These are phyloP conservation scores for Amphichorda felina DNA, from an alignment of 2,329 filamentous ascomycete genomes.

Conservation along the genomic window DNA sequence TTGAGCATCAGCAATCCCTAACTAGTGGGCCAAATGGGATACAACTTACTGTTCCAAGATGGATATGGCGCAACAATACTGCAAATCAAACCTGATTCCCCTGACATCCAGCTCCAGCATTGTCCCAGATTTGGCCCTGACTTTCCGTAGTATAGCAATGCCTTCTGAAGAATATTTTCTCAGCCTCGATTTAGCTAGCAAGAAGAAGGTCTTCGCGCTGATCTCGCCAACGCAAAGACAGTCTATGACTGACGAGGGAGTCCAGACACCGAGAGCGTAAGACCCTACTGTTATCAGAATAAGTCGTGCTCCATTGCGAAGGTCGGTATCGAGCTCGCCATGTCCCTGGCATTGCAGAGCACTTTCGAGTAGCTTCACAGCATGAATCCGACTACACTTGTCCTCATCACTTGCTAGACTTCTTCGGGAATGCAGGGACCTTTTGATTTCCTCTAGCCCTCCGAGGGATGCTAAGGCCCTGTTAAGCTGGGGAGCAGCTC, in stretches of 20 bases:
- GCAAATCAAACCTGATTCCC: constrained; percentile 49
- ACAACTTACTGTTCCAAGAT: constrained; percentile 36
- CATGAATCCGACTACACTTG: constrained; percentile 23
- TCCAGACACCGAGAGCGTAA: constrained; percentile 52
- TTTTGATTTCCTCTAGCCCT: constrained; percentile 20
- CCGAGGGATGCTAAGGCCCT: constrained; percentile 10
- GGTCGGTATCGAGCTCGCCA: constrained; percentile 3
- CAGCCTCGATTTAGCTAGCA: constrained; percentile 42
- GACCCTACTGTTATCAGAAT: constrained; percentile 53
- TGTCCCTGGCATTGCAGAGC: constrained; percentile 22
- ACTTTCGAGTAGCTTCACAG: constrained; percentile 31
- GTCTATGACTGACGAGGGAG: constrained; percentile 48
- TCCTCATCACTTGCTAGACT: constrained; percentile 37
- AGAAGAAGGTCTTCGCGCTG: constrained; percentile 48
- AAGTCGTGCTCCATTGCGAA: constrained; percentile 18
- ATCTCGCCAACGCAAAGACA: constrained; percentile 53
- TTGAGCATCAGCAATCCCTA: not conserved
- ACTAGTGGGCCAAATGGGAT: not conserved
- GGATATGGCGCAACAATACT: constrained; percentile 49
- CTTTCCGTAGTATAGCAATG: constrained; percentile 41
- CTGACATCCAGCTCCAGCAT: constrained; percentile 53
- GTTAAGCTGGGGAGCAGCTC: no score
- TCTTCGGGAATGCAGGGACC: constrained; percentile 20
- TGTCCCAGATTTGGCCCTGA: constrained; percentile 45
- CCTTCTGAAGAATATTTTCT: constrained; percentile 28